Base-by-base conservation (phyloP, 805 yeast genomes). In the Metschnikowia shivogae region DNA sequence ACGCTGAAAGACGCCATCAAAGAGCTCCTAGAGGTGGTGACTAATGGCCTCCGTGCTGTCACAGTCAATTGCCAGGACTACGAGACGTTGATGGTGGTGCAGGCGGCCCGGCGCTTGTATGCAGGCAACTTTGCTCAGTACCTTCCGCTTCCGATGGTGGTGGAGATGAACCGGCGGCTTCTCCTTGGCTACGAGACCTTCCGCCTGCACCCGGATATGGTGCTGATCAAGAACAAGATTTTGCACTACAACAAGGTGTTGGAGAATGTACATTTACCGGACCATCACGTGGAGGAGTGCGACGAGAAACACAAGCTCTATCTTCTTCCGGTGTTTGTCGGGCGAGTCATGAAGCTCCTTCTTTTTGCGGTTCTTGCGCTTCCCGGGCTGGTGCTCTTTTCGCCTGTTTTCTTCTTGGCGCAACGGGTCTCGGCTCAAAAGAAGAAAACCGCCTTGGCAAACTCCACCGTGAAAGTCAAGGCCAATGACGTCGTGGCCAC, bases 401-500 rank as follows among this genome's bases (percentile, higher is more conserved):
- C 90, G 0, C 99, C 99, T 0, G 89, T 93, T 1, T 89, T 93
- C 57, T 64, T 87, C 27, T 77, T 86, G 13, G 82, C 96, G 7
- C 87, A 86, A 58, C 68, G 67, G 38, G 85, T 88, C 42, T 86
- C 97, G 8, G 76, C 72, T 36, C 72, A 74, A 47, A 89, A 90
- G 64, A 89, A 92, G 28, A 72, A 66, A 46, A 76, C 79, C 38
- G 99, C 98, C 0, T 72, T 93, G 48, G 90, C 89, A 9, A 83
- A 77, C 6, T 89, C 97, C 0, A 77, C 89, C 0, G 99, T 93
- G 19, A 93, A 93, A 62, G 83, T 93, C 48, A 82, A 82, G 59
- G 99, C 96, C 13, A 84, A 82, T 46, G 99, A 93, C 64, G 97
- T 93, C 22, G 78, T 93, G 48, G 98, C 98, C 1, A 90, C 98